Evolutionary conservation across 306 rosid species (phyloP), one percentile per base, ranked within the genome.

Genomic region (Prunus fruticosa): DNA sequence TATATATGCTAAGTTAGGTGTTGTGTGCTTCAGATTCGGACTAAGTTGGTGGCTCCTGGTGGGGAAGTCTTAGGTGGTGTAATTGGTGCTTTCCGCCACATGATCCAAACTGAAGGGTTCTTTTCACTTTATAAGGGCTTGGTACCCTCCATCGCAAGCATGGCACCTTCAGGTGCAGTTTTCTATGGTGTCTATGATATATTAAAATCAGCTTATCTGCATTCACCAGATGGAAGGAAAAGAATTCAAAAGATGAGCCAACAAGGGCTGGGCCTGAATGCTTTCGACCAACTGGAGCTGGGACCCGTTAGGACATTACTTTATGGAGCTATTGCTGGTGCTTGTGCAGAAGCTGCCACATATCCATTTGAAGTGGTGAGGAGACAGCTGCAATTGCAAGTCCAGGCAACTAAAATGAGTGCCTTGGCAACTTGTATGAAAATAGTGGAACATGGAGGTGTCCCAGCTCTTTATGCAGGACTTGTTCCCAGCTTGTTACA

Each of bases 121-220:
- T 88, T 95, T 83, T 87, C 97, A 72, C 96, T 92, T 70, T 92
- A 92, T 86, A 95, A 92, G 93, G 99, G 99, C 54, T 81, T 95
- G 78, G 88, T 84, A 16, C 99, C 99, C 79, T 95, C 99, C 43
- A 87, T 95, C 78, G 67, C 93, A 66, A 92, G 99, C 74, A 92
- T 92, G 99, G 97, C 97, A 69, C 99, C 99, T 43, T 83, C 97
- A 27, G 95, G 97, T 72, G 99, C 99, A 60, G 99, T 95, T 62
- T 95, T 92, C 80, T 95, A 95, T 81, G 89, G 97, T 61, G 99
- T 92, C 45, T 92, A 95, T 60, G 99, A 95, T 84, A 92, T 91
- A 50, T 79, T 95, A 67, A 95, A 95, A 74, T 80, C 97, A 61
- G 77, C 92, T 11, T 95, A 92, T 87, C 86, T 95, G 82, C 97